Evolutionary conservation across 2,329 filamentous ascomycete species (phyloP).

Genomic region (Aspergillus chevalieri): DNA sequence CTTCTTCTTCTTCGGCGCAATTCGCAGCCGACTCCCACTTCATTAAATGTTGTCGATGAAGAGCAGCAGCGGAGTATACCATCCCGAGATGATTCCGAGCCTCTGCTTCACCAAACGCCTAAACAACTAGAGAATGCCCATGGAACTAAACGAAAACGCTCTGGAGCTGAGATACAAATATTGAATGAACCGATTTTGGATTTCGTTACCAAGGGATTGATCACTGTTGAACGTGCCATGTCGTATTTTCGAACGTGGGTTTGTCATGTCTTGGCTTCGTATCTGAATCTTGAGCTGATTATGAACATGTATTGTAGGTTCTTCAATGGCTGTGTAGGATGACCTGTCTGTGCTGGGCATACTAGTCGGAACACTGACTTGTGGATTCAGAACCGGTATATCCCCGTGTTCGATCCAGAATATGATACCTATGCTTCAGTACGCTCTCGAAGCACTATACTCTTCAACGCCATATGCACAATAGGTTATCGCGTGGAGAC

Average conservation of each 20-base stretch:
- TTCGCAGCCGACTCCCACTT: conserved; percentile 1
- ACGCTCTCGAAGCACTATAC: conserved; percentile 42
- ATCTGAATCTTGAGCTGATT: background rate
- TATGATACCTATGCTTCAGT: conserved; percentile 45
- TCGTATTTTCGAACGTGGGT: conserved; percentile 28
- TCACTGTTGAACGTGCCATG: conserved; percentile 27
- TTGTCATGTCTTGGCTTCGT: too few relatives aligned
- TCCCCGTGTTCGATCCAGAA: conserved; percentile 44
- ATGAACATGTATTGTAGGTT: conserved; percentile 19
- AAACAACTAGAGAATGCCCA: conserved; percentile 5
- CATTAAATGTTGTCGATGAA: background rate
- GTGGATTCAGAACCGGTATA: conserved; percentile 38
- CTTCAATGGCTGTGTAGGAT: conserved; percentile 32
- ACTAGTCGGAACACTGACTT: background rate
- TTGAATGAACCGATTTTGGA: conserved; percentile 27
- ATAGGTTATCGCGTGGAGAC: conserved; percentile 45
- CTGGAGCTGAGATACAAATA: conserved; percentile 29
- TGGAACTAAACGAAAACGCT: conserved; percentile 21
- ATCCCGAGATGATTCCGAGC: background rate
- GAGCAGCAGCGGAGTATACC: background rate
- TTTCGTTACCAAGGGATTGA: conserved; percentile 30
- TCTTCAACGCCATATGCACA: conserved; percentile 49
- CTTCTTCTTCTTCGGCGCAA: conserved; percentile 12
- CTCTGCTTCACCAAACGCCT: background rate
- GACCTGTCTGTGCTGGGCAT: background rate